Percentiles rank a stretch among this genome's conserved stretches.
Conservation (phyloP, 805 yeast genomes). For the Saitoella complicata region DNA sequence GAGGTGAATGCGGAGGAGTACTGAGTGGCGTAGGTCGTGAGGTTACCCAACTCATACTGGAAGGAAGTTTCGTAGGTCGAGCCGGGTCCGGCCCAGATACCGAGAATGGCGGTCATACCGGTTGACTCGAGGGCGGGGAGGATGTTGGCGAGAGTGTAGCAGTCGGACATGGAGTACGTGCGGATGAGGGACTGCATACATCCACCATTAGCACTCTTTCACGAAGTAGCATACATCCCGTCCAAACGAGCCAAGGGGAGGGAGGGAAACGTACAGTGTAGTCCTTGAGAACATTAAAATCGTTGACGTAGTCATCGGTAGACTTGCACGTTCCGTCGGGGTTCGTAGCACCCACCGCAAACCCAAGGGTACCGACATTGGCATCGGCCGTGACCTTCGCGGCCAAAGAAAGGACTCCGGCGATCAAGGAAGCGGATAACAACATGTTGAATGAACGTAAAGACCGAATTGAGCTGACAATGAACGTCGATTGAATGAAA, state of each 20-base stretch:
- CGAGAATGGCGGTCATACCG: constrained; percentile 47
- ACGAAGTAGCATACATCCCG: too few relatives aligned
- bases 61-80: constrained; percentile 59
- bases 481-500: too few relatives aligned
- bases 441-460: too few relatives aligned
- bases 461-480: too few relatives aligned
- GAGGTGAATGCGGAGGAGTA: constrained; percentile 34
- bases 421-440: too few relatives aligned
- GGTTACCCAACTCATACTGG: constrained; percentile 56
- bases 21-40: constrained; percentile 51
- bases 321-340: constrained; percentile 56
- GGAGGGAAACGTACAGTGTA: constrained; percentile 26
- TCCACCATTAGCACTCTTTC: too few relatives aligned
- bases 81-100: constrained; percentile 61
- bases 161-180: constrained; percentile 85
- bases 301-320: constrained; percentile 51
- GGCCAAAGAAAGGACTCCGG: too few relatives aligned
- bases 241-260: too few relatives aligned
- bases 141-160: constrained; percentile 69
- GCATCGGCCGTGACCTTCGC: neutral
- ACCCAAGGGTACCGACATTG: constrained; percentile 4
- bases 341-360: constrained; percentile 6
- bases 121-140: constrained; percentile 58
- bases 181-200: constrained; percentile 35
- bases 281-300: constrained; percentile 40